Conservation (phyloP, 78 protist genomes). For the Dictyostelium purpureum region DNA sequence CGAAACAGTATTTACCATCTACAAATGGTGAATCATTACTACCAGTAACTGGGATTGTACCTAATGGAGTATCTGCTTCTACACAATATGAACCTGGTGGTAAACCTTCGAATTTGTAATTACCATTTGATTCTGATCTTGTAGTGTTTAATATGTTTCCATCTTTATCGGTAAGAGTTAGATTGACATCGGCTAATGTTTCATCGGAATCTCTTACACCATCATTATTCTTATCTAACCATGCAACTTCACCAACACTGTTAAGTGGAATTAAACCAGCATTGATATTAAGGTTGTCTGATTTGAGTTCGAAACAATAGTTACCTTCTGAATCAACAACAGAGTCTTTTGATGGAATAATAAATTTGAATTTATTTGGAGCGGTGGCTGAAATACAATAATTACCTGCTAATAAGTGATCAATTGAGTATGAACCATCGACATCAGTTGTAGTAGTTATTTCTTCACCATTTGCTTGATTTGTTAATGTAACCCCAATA, state of each 20-base stretch:
- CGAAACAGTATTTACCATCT: neutral
- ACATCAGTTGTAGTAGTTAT: neutral
- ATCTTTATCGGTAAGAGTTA: neutral
- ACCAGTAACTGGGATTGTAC: neutral
- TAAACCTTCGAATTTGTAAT: neutral
- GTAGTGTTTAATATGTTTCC: neutral
- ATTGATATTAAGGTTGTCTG: neutral
- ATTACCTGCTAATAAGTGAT: constrained; percentile 7
- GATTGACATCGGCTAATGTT: neutral
- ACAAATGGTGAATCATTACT: neutral
- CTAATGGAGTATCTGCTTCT: neutral
- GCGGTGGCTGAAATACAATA: neutral
- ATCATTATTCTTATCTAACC: neutral
- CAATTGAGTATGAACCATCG: constrained; percentile 3
- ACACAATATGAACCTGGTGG: neutral
- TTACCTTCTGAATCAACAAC: neutral
- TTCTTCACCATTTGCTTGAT: neutral
- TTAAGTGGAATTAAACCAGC: neutral
- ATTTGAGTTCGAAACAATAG: neutral
- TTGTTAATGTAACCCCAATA: neutral
- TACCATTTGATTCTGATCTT: neutral
- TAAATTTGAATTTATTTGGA: neutral
- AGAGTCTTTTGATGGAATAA: neutral
- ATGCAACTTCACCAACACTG: neutral
- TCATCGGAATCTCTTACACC: neutral